phyloP scores from a whole-genome alignment of 768 basidiomycete species.

The Hericium alpestre region DNA sequence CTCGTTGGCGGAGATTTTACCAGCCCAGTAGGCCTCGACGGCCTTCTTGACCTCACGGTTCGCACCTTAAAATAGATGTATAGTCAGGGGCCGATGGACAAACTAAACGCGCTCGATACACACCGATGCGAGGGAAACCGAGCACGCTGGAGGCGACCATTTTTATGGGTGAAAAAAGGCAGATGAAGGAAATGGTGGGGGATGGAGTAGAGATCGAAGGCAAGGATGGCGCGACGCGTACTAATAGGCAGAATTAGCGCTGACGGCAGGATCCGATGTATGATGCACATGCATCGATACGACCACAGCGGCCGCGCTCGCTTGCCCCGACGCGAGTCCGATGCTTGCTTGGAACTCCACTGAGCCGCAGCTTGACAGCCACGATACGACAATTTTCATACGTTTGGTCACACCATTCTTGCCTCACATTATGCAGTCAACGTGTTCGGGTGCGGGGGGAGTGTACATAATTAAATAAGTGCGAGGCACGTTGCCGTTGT shows the following conservation, averaged over 20 bases:
- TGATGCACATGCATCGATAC: not conserved
- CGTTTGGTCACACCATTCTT: not conserved
- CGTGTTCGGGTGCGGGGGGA: no score
- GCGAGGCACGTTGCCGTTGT: no score
- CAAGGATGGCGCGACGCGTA: constrained; percentile 1
- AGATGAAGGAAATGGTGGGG: constrained; percentile 11
- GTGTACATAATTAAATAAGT: no score
- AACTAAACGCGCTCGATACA: constrained; percentile 10
- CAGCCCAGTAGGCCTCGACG: constrained; percentile 92
- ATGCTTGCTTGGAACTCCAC: no score
- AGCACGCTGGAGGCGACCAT: constrained; percentile 82
- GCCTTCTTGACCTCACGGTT: constrained; percentile 68
- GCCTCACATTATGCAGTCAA: not conserved
- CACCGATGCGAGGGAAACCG: constrained; percentile 89
- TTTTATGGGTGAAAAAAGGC: constrained; percentile 15
- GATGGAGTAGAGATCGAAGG: constrained; percentile 3
- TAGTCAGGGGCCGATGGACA: constrained; percentile 66
- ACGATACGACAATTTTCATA: no score
- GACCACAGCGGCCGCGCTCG: no score
- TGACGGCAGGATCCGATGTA: constrained; percentile 76
- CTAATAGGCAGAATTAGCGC: constrained; percentile 79
- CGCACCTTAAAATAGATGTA: constrained; percentile 52
- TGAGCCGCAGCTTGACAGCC: no score
- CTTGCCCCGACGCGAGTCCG: constrained; percentile 27
- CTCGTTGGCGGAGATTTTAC: constrained; percentile 79